Evolutionary conservation across 352 stramenopile genomes (phyloP).

Genomic region (Pythium diclinum): DNA sequence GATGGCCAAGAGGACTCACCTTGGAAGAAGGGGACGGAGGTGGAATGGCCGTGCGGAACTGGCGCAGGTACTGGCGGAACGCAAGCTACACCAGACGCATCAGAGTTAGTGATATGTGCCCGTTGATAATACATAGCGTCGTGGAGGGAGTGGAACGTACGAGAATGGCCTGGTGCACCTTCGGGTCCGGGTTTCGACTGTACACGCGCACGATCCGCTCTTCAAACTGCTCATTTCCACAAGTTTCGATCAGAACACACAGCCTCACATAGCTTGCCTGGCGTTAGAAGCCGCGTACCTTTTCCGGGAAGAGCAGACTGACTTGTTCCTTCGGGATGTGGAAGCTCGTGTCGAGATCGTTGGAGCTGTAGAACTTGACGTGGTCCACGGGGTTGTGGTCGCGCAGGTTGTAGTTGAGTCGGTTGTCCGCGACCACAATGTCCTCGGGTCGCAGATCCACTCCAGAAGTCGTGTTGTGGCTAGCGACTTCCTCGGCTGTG

Average conservation of each 20-base stretch:
- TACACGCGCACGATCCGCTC: constrained; percentile 80
- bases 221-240: constrained; percentile 55
- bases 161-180: constrained; percentile 57
- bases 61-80: constrained; percentile 57
- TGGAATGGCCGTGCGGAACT: constrained; percentile 61
- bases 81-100: constrained; percentile 32
- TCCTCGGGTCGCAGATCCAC: constrained; percentile 57
- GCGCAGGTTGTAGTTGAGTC: constrained; percentile 84
- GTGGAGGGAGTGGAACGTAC: constrained; percentile 27
- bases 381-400: constrained; percentile 83
- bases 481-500: constrained; percentile 58
- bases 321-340: constrained; percentile 80
- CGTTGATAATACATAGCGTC: not conserved
- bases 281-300: constrained; percentile 35
- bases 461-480: constrained; percentile 37
- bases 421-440: constrained; percentile 76
- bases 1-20: constrained; percentile 21
- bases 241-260: not conserved
- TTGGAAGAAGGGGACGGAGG: constrained; percentile 74
- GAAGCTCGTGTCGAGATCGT: constrained; percentile 58
- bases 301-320: constrained; percentile 77
- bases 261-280: not conserved
- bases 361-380: constrained; percentile 80
- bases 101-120: not conserved
- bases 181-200: constrained; percentile 49